These are phyloP conservation scores for Pichia sp. DNA, from an alignment of 1,139 yeast species.

Conservation along the genomic window DNA sequence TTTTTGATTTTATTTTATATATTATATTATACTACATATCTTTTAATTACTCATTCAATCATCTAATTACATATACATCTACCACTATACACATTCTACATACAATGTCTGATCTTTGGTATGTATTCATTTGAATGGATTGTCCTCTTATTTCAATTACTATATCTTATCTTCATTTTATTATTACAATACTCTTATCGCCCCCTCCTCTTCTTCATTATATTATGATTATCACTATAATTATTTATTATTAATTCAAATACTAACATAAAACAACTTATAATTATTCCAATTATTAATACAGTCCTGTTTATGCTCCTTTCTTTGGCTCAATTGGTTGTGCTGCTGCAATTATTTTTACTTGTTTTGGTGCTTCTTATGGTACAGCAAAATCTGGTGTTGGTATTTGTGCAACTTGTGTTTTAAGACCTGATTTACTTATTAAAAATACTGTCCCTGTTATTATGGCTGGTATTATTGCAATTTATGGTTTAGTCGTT, in stretches of 20 bases:
- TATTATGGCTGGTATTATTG: slow-evolving; percentile 99
- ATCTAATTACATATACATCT: too few species aligned
- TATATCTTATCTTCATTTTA: neutral
- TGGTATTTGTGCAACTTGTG: slow-evolving; percentile 98
- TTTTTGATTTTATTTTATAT: too few species aligned
- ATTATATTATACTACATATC: too few species aligned
- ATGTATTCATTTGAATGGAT: too few species aligned
- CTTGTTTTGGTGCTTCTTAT: slow-evolving; percentile 98
- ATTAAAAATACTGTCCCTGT: slow-evolving; percentile 92
- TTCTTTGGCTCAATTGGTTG: slow-evolving; percentile 98
- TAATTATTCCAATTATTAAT: too few species aligned
- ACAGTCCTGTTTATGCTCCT: slow-evolving; percentile 78
- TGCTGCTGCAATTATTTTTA: slow-evolving; percentile 97
- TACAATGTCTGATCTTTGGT: slow-evolving; percentile 31
- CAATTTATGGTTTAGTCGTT: slow-evolving; percentile 97
- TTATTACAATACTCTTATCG: too few species aligned
- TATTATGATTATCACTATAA: too few species aligned
- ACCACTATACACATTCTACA: too few species aligned
- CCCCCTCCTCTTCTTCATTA: neutral
- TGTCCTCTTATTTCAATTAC: too few species aligned
- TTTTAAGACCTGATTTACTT: slow-evolving; percentile 91
- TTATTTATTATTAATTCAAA: too few species aligned
- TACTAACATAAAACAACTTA: too few species aligned
- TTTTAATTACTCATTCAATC: too few species aligned
- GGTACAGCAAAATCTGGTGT: slow-evolving; percentile 99